Evolutionary conservation across 179 eudicot genomes (phyloP), one percentile per base, ranked within the genome.

Genomic region (Sideroxylon spinosum): DNA sequence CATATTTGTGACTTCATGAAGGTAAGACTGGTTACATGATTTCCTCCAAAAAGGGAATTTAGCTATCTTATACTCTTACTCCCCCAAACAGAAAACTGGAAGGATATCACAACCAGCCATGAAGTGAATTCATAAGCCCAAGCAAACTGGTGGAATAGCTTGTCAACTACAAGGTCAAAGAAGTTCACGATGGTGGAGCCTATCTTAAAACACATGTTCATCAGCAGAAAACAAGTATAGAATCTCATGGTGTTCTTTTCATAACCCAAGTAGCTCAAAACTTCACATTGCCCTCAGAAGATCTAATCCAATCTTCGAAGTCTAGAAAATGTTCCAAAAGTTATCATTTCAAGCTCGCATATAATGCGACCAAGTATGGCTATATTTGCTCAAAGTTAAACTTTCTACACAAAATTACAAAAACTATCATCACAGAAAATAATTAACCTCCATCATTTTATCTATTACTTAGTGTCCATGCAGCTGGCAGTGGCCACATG

Each of bases 81-180:
- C 12, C 44, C 29, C 11, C 10, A 44, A 37, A 44, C 16, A 13
- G 32, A 63, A 56, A 19, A 32, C 25, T n/a, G 12, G 11, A 2
- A 14, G 25, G 66, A 46, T 53, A 2, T 13, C 13, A 20, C 37
- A 68, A 12, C 19, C 28, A 57, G 75, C 28, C n/a, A 25, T 55
- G n/a, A 48, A 56, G 20, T 19, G 3, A 52, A 16, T 62, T 20
- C n/a, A 56, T 26, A 67, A 52, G 32, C 22, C 79, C 16, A 52
- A 74, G 73, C 61, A 67, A 53, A 74, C 49, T 4, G 16, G 26
- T 68, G 37, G 62, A 73, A 48, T 20, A 75, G 37, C 70, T 60
- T 11, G 22, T 60, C 37, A 76, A 50, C 66, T 59, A 65, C 29
- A 25, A 14, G 6, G 25, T 75, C 44, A 68, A 55, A 65, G 62